These are phyloP conservation scores for Xylaria hypoxylon DNA, from an alignment of 2,329 filamentous ascomycete genomes.

Conservation along the genomic window DNA sequence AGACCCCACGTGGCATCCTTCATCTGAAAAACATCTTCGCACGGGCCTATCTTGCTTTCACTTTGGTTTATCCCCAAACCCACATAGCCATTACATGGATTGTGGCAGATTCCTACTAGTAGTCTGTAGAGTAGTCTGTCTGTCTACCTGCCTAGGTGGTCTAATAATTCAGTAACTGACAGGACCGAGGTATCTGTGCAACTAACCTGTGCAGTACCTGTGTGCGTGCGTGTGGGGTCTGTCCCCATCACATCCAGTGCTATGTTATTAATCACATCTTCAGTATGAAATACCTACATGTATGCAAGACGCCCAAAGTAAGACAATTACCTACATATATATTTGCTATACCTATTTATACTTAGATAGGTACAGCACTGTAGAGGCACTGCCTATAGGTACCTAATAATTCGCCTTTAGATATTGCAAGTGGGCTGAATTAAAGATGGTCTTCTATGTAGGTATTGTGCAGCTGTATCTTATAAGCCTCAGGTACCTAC, in stretches of 20 bases:
- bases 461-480: too few species aligned
- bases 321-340: not conserved
- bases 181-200: too few species aligned
- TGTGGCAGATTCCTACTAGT: not conserved
- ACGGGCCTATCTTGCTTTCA: conserved; percentile 23
- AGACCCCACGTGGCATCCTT: conserved; percentile 46
- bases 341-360: not conserved
- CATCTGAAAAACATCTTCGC: conserved; percentile 7
- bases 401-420: too few species aligned
- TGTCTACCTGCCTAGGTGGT: too few species aligned
- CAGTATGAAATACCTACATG: not conserved
- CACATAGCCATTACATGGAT: conserved; percentile 11
- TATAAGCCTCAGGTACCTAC: not conserved
- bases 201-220: not conserved
- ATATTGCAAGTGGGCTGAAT: too few species aligned
- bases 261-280: not conserved
- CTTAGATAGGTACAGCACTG: too few species aligned
- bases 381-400: too few species aligned
- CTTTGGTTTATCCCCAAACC: conserved; percentile 17
- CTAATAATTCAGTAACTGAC: too few species aligned
- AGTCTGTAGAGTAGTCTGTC: not conserved
- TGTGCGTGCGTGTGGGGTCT: not conserved
- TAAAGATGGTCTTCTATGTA: too few species aligned
- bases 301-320: not conserved
- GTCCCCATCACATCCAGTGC: not conserved